A percentile compares a stretch with the other conserved stretches of the same genome.
These are phyloP conservation scores for Picea mariana DNA, from an alignment of 83 land plant species.

Conservation along the genomic window DNA sequence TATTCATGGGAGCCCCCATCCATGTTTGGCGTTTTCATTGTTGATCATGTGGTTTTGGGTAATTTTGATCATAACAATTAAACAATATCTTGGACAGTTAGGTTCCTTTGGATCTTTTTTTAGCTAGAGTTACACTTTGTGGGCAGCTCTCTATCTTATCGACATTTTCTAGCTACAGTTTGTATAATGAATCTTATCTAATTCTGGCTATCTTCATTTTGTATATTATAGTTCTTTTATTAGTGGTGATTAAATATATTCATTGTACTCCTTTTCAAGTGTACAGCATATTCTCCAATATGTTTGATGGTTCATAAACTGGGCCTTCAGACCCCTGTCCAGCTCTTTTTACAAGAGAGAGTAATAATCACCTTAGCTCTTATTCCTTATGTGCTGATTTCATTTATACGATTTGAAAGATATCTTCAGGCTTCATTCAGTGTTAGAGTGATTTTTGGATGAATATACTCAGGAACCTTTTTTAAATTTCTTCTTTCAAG, in stretches of 20 bases:
- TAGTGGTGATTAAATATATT: neutral
- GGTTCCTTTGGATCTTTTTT: neutral
- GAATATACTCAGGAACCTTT: too few relatives aligned
- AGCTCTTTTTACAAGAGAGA: neutral
- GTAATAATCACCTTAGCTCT: neutral
- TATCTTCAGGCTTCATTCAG: neutral
- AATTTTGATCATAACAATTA: too few relatives aligned
- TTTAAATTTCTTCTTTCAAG: neutral
- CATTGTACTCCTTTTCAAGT: neutral
- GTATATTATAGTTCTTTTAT: neutral
- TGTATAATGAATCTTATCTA: neutral
- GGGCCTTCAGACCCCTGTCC: neutral
- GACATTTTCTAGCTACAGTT: neutral
- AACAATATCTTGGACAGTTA: too few relatives aligned
- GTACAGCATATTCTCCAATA: neutral
- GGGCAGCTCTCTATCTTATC: neutral
- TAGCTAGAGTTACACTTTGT: neutral
- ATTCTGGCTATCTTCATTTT: neutral
- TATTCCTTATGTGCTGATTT: neutral
- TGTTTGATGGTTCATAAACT: neutral
- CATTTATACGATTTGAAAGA: neutral
- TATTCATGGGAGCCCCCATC: too few relatives aligned
- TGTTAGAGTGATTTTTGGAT: neutral
- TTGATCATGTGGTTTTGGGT: too few relatives aligned
- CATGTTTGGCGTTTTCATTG: too few relatives aligned